These are phyloP conservation scores for Umbelopsis sp. DNA, from an alignment of 192 early-diverging fungal genomes.

Conservation along the genomic window DNA sequence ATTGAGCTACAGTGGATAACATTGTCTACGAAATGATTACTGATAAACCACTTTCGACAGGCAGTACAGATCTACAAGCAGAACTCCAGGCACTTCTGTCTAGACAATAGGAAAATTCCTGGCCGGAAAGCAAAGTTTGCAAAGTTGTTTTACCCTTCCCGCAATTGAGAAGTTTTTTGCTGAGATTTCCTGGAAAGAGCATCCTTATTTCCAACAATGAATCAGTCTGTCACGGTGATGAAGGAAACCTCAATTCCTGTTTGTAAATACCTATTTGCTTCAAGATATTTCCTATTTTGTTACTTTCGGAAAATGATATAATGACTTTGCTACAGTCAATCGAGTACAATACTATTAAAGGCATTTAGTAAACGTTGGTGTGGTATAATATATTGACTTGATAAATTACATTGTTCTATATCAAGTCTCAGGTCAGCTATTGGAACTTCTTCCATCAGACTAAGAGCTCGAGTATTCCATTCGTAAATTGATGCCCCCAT, in stretches of 20 bases:
- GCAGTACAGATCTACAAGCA: too few species aligned
- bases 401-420: neutral
- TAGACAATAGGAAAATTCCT: neutral
- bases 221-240: too few species aligned
- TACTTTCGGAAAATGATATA: neutral
- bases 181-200: neutral
- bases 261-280: neutral
- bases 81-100: neutral
- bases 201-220: neutral
- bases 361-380: too few species aligned
- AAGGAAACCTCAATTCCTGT: neutral
- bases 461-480: neutral
- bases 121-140: slow-evolving; percentile 3
- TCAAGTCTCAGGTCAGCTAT: neutral
- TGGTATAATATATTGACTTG: too few species aligned
- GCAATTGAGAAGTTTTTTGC: slow-evolving; percentile 9
- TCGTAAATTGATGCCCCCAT: neutral
- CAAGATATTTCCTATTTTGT: neutral
- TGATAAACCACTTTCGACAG: neutral
- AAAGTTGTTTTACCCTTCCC: slow-evolving; percentile 7
- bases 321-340: neutral
- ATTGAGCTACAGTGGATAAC: too few species aligned
- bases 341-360: neutral
- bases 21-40: neutral
- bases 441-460: neutral